Base-by-base conservation (phyloP, 352 stramenopile genomes). In the Globisporangium lucens region DNA sequence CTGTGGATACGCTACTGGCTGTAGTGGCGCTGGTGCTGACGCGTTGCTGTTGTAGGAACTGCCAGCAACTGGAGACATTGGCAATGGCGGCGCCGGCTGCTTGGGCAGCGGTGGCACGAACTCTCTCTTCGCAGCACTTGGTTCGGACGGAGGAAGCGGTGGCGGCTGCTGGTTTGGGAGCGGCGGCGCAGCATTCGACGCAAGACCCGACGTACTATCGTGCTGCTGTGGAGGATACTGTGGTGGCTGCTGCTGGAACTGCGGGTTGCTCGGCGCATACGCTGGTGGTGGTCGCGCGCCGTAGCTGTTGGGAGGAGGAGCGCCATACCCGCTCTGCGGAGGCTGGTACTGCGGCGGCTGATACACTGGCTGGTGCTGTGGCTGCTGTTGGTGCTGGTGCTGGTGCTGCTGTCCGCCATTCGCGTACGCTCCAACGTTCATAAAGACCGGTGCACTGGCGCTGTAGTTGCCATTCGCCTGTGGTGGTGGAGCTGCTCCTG, bases 41-140 rank as follows among this genome's bases (percentile, higher is more conserved):
- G 12, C 3, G 6, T 20, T 46, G 38, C 10, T 46, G 38, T 20
- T 46, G 13, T 46, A 46, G 12, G 38, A 46, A 4, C 13, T 46
- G 13, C 38, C 38, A 46, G 12, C 38, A 46, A 46, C 38, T 36
- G 41, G 58, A 20, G 61, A 60, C 33, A 9, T 20, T 36, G 33
- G 61, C 24, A 60, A 29, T 29, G 47, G 61, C 15, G 61, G 61
- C 2, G 61, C 61, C 17, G 63, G 63, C 36, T 57, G 52, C 38
- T 60, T 51, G 6, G 63, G 63, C 29, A 68, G 53, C 35, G 63
- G 63, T 13, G 63, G 63, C 24, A 61, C 17, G 49, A 61, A 68
- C 13, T 33, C 36, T 3, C 22, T 46, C 2, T 52, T 38, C 22
- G 13, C 61, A 27, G 30, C 15, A 15, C 7, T 29, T 15, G 36